Percentiles rank a stretch among this genome's conserved stretches.
These are phyloP conservation scores for Fraxinus angustifolia DNA, from an alignment of 305 asterid genomes.

Conservation along the genomic window DNA sequence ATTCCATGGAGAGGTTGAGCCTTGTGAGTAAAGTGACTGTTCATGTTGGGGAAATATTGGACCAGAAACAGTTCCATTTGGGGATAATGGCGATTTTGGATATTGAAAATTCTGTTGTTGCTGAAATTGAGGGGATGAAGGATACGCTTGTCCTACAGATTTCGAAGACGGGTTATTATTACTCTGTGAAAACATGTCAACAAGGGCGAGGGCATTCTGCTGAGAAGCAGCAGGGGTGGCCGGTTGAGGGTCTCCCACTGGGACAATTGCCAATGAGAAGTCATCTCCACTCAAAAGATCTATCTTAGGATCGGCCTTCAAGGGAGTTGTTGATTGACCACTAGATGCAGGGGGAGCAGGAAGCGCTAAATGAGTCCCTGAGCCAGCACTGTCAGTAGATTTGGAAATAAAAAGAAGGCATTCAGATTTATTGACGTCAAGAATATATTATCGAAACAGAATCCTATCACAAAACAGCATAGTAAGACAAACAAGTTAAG, in stretches of 20 bases:
- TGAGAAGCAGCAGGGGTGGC: constrained; percentile 58
- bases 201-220: constrained; percentile 83
- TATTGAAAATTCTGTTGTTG: constrained; percentile 51
- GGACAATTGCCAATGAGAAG: constrained; percentile 78
- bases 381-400: constrained; percentile 54
- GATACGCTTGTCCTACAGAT: constrained; percentile 54
- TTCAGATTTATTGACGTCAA: not conserved
- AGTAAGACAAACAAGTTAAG: constrained; percentile 7
- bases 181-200: constrained; percentile 69
- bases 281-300: constrained; percentile 98
- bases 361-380: constrained; percentile 49
- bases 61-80: constrained; percentile 61
- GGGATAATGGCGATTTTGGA: constrained; percentile 44
- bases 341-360: constrained; percentile 56
- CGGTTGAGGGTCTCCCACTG: constrained; percentile 76
- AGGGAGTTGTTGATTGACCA: constrained; percentile 49
- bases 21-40: constrained; percentile 52
- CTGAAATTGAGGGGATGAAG: constrained; percentile 62
- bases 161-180: constrained; percentile 36
- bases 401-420: constrained; percentile 27
- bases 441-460: constrained; percentile 1
- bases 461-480: not conserved
- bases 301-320: constrained; percentile 49
- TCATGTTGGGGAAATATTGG: constrained; percentile 49
- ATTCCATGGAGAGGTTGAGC: constrained; percentile 61